These are phyloP conservation scores for Lactuca sativa DNA, from an alignment of 129 eudicot species.

Conservation along the genomic window DNA sequence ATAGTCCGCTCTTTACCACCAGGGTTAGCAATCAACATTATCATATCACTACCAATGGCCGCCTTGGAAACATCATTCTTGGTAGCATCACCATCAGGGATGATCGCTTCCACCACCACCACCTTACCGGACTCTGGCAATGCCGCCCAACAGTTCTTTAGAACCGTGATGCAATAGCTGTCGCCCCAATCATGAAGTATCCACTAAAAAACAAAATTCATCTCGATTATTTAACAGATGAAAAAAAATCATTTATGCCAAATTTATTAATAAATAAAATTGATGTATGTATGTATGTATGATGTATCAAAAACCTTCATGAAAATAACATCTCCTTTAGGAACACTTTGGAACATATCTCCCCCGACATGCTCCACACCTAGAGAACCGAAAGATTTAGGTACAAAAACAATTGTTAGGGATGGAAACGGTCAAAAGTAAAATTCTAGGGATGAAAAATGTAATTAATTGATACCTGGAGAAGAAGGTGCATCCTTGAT, in stretches of 20 bases:
- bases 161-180: slow-evolving; percentile 36
- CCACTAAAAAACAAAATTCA: slow-evolving; percentile 31
- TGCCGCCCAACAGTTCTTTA: slow-evolving; percentile 38
- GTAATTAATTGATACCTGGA: slow-evolving; percentile 25
- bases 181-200: slow-evolving; percentile 52
- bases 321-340: slow-evolving; percentile 40
- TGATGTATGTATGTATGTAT: neutral
- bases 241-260: neutral
- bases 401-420: no score
- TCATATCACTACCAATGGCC: slow-evolving; percentile 23
- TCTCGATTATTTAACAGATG: neutral
- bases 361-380: slow-evolving; percentile 41
- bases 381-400: neutral
- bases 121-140: slow-evolving; percentile 39
- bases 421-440: neutral
- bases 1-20: slow-evolving; percentile 42
- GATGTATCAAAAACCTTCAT: slow-evolving; percentile 29
- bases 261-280: neutral
- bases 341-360: slow-evolving; percentile 43
- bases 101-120: slow-evolving; percentile 38
- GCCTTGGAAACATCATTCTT: slow-evolving; percentile 2
- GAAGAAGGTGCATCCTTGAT: slow-evolving; percentile 36
- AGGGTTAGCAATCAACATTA: slow-evolving; percentile 38
- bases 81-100: slow-evolving; percentile 24
- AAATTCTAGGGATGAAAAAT: neutral